Percentiles rank a stretch among this genome's conserved stretches.
Evolutionary conservation across 2,329 filamentous ascomycete species (phyloP).

Genomic region (Talaromyces marneffei): DNA sequence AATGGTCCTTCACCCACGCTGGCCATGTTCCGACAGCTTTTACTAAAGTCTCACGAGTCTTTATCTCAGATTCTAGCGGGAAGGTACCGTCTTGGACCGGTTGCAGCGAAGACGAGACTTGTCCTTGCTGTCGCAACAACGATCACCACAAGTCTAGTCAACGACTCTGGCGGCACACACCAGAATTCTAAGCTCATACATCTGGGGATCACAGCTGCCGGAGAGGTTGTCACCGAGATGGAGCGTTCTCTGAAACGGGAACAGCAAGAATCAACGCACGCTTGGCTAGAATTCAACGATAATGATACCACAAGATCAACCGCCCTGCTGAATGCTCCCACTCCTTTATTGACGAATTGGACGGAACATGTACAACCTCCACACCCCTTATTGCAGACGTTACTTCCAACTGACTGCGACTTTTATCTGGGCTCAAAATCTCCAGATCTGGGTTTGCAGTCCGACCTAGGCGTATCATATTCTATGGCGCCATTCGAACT

Average conservation of each 20-base stretch:
- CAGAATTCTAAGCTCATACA: background rate
- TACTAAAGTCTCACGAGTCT: background rate
- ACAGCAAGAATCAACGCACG: background rate
- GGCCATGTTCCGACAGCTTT: background rate
- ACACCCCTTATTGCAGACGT: background rate
- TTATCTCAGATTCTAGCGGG: background rate
- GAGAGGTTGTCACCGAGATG: background rate
- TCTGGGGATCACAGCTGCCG: background rate
- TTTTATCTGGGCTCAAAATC: background rate
- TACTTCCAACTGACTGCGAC: background rate
- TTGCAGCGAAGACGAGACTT: background rate
- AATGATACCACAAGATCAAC: background rate
- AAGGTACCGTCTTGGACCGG: background rate
- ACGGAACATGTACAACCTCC: background rate
- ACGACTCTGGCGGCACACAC: background rate
- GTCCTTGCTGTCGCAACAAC: background rate
- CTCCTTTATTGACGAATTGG: background rate
- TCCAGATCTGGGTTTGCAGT: background rate
- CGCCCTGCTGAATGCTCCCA: background rate
- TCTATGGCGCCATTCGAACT: background rate
- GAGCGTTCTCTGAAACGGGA: background rate
- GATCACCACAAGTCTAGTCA: background rate
- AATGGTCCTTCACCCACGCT: background rate
- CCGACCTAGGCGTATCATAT: background rate
- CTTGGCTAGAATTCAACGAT: background rate